Evolutionary conservation across 176 grass and related monocot genomes (phyloP).

Genomic region (Thalia dealbata): DNA sequence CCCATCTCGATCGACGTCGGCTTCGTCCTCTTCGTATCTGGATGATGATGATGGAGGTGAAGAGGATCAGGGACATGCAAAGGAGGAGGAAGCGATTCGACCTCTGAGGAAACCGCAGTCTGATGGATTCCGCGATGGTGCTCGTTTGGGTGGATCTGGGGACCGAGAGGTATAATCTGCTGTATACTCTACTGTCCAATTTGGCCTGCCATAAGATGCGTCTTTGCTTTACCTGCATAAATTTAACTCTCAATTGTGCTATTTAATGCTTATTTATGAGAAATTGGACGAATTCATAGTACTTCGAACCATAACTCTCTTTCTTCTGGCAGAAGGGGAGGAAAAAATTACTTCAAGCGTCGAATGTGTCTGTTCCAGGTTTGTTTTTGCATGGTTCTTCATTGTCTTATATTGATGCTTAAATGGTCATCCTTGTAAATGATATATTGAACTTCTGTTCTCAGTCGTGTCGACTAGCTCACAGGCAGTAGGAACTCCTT

Average conservation of each 20-base stretch:
- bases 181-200: constrained; percentile 2
- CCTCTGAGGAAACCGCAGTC: constrained; percentile 90
- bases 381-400: neutral
- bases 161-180: constrained; percentile 20
- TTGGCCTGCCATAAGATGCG: neutral
- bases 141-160: neutral
- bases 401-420: neutral
- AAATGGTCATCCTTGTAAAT: constrained; percentile 8
- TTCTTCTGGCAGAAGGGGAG: neutral
- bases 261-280: neutral
- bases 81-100: constrained; percentile 51
- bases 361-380: constrained; percentile 6
- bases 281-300: neutral
- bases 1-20: constrained; percentile 2
- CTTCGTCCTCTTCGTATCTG: constrained; percentile 31
- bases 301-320: neutral
- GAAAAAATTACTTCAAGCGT: constrained; percentile 5
- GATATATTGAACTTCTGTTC: constrained; percentile 13
- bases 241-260: neutral
- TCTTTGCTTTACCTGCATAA: neutral
- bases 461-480: constrained; percentile 24
- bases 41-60: constrained; percentile 38
- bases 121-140: constrained; percentile 26
- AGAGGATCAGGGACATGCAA: constrained; percentile 4
- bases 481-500: constrained; percentile 43